Conservation (phyloP, 208 protist species). For the Trypanosoma vivax region DNA sequence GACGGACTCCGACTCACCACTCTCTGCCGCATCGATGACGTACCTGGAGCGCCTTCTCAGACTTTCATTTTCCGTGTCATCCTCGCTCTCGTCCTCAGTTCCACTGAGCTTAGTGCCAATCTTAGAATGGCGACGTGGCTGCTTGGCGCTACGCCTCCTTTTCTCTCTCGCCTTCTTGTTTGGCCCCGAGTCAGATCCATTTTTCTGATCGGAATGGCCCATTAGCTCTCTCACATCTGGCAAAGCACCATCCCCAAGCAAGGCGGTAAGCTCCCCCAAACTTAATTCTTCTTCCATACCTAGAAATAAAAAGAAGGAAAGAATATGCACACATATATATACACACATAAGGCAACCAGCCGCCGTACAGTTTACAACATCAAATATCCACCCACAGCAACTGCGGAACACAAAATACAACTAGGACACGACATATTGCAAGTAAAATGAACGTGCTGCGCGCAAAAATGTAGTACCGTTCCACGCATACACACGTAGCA, state of each 20-base stretch:
- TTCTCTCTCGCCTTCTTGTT: not conserved
- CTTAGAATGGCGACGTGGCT: conserved; percentile 6
- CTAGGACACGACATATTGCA: no score
- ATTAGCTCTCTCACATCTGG: conserved; percentile 1
- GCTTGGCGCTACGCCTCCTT: conserved; percentile 16
- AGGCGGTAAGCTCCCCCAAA: conserved; percentile 60
- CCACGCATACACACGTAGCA: no score
- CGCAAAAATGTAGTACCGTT: no score
- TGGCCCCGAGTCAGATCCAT: not conserved
- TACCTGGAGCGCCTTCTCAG: conserved; percentile 28
- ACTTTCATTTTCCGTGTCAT: conserved; percentile 6
- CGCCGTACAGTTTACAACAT: no score
- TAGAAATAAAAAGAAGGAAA: conserved; percentile 10
- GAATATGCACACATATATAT: conserved; percentile 12
- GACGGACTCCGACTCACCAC: conserved; percentile 21
- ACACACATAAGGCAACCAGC: conserved; percentile 21
- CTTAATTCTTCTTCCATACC: conserved; percentile 63
- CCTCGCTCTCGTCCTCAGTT: conserved; percentile 21
- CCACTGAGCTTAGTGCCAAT: conserved; percentile 22
- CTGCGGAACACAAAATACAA: no score
- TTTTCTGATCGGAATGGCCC: not conserved
- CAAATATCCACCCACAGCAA: no score
- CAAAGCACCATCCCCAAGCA: conserved; percentile 30
- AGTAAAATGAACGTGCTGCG: no score
- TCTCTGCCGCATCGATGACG: conserved; percentile 43